Base-by-base conservation (phyloP, 2,329 filamentous ascomycete species). In the Ceratocystis ficicola region DNA sequence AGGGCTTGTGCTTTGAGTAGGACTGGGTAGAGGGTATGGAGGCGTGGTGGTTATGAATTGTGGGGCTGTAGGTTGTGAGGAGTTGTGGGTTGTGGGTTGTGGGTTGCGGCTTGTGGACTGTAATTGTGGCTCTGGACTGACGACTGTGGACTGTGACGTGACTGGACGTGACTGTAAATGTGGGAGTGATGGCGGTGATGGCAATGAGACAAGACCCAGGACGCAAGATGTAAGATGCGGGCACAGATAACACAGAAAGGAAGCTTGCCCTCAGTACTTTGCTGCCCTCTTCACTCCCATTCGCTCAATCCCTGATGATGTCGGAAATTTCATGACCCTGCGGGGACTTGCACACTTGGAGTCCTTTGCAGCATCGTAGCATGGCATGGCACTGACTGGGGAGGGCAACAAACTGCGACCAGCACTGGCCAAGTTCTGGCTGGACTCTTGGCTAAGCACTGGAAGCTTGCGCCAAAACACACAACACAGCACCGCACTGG, bases 381-480 rank as follows among this genome's bases (percentile, higher is more conserved):
- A 28, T 32, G 28, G 22, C 52, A 15, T 15, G 17, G 28, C 55
- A 32, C 28, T 52, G 48, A 25, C 20, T 52, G 36, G 36, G 36
- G 36, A 41, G 36, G 36, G 12, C 36, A 41, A 5, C 36, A 41
- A 41, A 41, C 10, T 15, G 36, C 36, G 36, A 25, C 48, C 25
- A 36, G 55, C 55, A 59, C 55, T 59, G 55, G n/a, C 55, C 55
- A 59, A 25, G 12, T 17, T 15, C 52, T 59, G 52, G 25, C 25
- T 59, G 25, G 12, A 17, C 55, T 17, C 55, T 10, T 41, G 36
- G 36, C 36, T 41, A 41, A 41, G 36, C 10, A 41, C 12, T 15
- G 36, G 36, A 41, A 41, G 36, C 17, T 57, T 57, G 25, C 15
- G 7, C 22, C 28, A 59, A n/a, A 8, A 36, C 5, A 30, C 48